A percentile compares a stretch with the other conserved stretches of the same genome.
These are phyloP conservation scores for Hibiscus tridactylites DNA, from an alignment of 345 rosid genomes.

Conservation along the genomic window DNA sequence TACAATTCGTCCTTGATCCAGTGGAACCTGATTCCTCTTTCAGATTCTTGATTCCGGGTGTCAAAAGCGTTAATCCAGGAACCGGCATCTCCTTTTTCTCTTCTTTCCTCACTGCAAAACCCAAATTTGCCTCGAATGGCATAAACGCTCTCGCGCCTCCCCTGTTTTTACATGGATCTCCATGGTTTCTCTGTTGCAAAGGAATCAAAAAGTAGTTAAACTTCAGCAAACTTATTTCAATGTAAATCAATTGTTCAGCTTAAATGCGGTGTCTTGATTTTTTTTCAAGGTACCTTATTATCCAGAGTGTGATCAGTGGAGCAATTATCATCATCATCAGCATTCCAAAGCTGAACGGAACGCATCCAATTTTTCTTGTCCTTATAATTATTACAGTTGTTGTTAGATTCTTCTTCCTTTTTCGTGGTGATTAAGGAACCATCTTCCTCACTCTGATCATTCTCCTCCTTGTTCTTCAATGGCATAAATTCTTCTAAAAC, in stretches of 20 bases:
- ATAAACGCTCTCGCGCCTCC: constrained; percentile 25
- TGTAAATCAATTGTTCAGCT: not conserved
- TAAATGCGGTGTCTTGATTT: not conserved
- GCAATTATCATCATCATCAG: constrained; percentile 19
- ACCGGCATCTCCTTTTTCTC: constrained; percentile 26
- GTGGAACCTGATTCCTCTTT: constrained; percentile 49
- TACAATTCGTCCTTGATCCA: constrained; percentile 34
- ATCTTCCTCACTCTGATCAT: constrained; percentile 14
- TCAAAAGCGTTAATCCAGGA: constrained; percentile 45
- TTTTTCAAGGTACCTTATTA: constrained; percentile 28
- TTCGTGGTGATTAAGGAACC: constrained; percentile 11
- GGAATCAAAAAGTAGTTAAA: not conserved
- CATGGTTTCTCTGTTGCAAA: constrained; percentile 36
- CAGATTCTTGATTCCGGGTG: constrained; percentile 41
- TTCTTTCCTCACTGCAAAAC: constrained; percentile 21
- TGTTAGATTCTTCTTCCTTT: constrained; percentile 28
- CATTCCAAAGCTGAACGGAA: constrained; percentile 60
- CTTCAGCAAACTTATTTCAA: not conserved
- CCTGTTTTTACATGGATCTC: constrained; percentile 30
- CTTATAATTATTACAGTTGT: constrained; percentile 7
- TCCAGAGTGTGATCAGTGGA: constrained; percentile 24
- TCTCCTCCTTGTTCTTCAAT: constrained; percentile 27
- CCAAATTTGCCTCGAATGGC: constrained; percentile 29
- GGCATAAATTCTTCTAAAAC: constrained; percentile 72
- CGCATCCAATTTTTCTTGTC: constrained; percentile 72